These are phyloP conservation scores for Talaromyces funiculosus DNA, from an alignment of 2,329 filamentous ascomycete genomes.

Conservation along the genomic window DNA sequence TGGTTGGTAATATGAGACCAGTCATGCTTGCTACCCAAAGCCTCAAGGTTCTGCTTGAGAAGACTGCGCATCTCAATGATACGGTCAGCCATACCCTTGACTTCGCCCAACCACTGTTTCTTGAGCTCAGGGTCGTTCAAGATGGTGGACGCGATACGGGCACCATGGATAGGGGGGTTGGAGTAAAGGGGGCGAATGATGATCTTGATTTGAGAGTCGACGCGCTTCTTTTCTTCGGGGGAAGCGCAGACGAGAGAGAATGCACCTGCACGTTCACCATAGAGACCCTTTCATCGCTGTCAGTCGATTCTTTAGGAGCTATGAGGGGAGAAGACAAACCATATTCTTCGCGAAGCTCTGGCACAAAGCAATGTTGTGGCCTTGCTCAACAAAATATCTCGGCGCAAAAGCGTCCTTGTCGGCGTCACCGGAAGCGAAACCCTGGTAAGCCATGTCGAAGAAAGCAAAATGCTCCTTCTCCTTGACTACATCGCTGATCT, in stretches of 20 bases:
- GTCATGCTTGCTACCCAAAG: slow-evolving; percentile 90
- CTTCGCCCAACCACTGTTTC: slow-evolving; percentile 90
- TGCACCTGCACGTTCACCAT: slow-evolving; percentile 94
- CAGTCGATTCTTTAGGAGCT: neutral
- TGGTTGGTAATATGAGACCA: slow-evolving; percentile 98
- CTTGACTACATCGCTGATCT: slow-evolving; percentile 84
- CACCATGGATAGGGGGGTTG: slow-evolving; percentile 94
- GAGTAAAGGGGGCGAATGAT: slow-evolving; percentile 95
- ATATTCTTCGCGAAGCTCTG: slow-evolving; percentile 99
- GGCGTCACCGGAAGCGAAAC: slow-evolving; percentile 88
- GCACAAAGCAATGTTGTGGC: slow-evolving; percentile 79
- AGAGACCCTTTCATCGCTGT: slow-evolving; percentile 64
- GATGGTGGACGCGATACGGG: slow-evolving; percentile 87
- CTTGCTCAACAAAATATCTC: slow-evolving; percentile 86
- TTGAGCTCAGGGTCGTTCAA: slow-evolving; percentile 79
- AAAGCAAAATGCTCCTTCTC: slow-evolving; percentile 83
- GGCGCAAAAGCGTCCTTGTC: slow-evolving; percentile 91
- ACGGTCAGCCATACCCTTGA: slow-evolving; percentile 98
- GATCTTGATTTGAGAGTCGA: slow-evolving; percentile 98
- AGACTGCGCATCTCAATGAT: slow-evolving; percentile 98
- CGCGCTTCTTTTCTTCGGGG: slow-evolving; percentile 85
- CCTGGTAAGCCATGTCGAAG: slow-evolving; percentile 99
- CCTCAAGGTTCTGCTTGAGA: slow-evolving; percentile 90
- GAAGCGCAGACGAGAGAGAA: slow-evolving; percentile 88
- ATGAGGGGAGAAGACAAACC: slow-evolving; percentile 46